A percentile compares a stretch with the other conserved stretches of the same genome.
These are phyloP conservation scores for Lachnellula cervina DNA, from an alignment of 2,329 filamentous ascomycete species.

Conservation along the genomic window DNA sequence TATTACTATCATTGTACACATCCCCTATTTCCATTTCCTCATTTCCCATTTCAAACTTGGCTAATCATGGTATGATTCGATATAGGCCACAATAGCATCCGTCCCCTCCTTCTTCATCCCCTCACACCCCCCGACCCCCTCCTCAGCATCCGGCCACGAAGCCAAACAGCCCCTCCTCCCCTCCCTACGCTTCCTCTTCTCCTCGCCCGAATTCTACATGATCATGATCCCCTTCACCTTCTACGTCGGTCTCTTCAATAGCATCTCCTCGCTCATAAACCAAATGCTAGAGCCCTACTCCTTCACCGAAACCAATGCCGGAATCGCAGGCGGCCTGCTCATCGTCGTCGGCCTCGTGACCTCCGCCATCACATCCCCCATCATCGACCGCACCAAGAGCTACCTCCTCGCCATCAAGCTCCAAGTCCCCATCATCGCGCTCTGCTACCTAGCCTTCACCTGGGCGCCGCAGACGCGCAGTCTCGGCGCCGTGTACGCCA, in stretches of 20 bases:
- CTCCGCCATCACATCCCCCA: constrained; percentile 70
- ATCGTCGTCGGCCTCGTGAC: constrained; percentile 78
- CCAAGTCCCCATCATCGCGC: constrained; percentile 67
- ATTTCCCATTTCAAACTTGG: neutral
- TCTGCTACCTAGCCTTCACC: constrained; percentile 71
- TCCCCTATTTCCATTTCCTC: neutral
- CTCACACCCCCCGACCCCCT: constrained; percentile 68
- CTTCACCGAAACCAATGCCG: constrained; percentile 77
- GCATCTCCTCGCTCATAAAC: constrained; percentile 79
- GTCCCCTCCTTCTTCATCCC: constrained; percentile 82
- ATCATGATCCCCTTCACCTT: constrained; percentile 74
- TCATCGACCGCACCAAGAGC: constrained; percentile 79
- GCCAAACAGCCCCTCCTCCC: constrained; percentile 48
- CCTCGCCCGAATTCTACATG: constrained; percentile 71
- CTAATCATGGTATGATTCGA: constrained; percentile 2
- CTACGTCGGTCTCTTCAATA: constrained; percentile 93
- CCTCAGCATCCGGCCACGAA: constrained; percentile 55
- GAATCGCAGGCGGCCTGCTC: constrained; percentile 82
- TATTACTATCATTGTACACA: constrained; percentile 71
- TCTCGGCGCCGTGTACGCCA: constrained; percentile 65
- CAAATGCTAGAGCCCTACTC: constrained; percentile 85
- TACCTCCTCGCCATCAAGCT: constrained; percentile 71
- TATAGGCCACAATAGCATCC: constrained; percentile 55
- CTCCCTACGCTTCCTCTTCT: constrained; percentile 50
- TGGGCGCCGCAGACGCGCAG: constrained; percentile 63